These are phyloP conservation scores for Blumeria graminis DNA, from an alignment of 2,329 filamentous ascomycete genomes.

Conservation along the genomic window DNA sequence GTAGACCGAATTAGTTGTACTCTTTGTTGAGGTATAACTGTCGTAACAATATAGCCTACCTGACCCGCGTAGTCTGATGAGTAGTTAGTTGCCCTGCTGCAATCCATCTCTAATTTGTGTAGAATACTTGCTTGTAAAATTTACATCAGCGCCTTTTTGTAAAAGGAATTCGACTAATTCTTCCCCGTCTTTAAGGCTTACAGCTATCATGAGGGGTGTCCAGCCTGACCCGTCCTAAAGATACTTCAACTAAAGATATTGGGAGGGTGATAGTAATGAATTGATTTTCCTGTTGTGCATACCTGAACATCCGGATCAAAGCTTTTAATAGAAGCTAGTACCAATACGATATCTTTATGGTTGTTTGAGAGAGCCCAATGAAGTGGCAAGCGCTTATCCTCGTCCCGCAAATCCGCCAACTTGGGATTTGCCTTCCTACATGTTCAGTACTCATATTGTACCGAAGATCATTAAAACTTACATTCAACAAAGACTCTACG, in stretches of 20 bases:
- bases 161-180: conserved; percentile 43
- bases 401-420: conserved; percentile 46
- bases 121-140: conserved; percentile 36
- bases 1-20: conserved; percentile 1
- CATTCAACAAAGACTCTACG: conserved; percentile 53
- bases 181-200: conserved; percentile 48
- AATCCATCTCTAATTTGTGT: conserved; percentile 1
- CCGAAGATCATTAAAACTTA: conserved; percentile 16
- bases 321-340: conserved; percentile 42
- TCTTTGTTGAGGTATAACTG: too few relatives aligned
- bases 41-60: conserved; percentile 16
- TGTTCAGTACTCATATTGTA: conserved; percentile 1
- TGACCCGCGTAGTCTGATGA: conserved; percentile 37
- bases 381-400: conserved; percentile 70
- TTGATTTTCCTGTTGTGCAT: conserved; percentile 3
- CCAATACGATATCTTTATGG: conserved; percentile 44
- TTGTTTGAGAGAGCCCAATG: conserved; percentile 90
- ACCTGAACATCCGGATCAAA: conserved; percentile 74
- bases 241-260: neutral
- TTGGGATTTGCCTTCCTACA: conserved; percentile 46
- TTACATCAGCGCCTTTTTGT: conserved; percentile 43
- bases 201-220: conserved; percentile 68
- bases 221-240: conserved; percentile 49
- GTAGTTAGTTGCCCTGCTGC: conserved; percentile 4
- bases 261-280: neutral